Base-by-base conservation (phyloP, 352 stramenopile genomes). In the Pythium insidiosum region DNA sequence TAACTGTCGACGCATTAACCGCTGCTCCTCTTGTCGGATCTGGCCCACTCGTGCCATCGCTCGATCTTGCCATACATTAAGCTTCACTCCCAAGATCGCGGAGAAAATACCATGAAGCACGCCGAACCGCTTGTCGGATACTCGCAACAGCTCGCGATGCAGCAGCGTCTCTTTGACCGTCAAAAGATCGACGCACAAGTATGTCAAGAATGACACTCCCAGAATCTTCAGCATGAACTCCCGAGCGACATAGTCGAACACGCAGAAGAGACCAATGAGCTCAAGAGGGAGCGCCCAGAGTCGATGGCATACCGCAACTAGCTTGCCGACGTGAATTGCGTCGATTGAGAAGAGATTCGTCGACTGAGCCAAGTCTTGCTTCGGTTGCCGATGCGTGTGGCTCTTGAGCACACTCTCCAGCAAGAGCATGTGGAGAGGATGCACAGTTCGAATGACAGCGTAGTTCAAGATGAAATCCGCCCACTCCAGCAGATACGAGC, bases 61-160 rank as follows among this genome's bases (percentile, higher is more conserved):
- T 28, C 63, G 72, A 35, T 73, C 61, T 50, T 85, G 66, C 73
- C 73, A 85, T 3, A 64, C 54, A 11, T 74, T 77, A 0, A 85
- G 43, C 15, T 85, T 85, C 15, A 64, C 45, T 5, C 50, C 49
- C 6, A 63, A 38, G 35, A 63, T 53, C 16, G 53, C 38, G 31
- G 53, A 42, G 48, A 63, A 63, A 18, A 57, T 57, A 6, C 29
- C 18, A 23, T 50, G 48, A 6, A 63, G 35, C 22, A 47, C 44
- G 6, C 22, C 47, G 25, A 63, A 58, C 10, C 48, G 43, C 5
- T 12, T 35, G 38, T 63, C 54, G 20, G 54, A 63, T 16, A 54
- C 20, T 15, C 40, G 25, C 12, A 63, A 49, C 48, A 44, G 47
- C 26, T 57, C 19, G 13, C 30, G 38, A 13, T 58, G 21, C 1